Evolutionary conservation across 306 rosid genomes (phyloP), one percentile per base, ranked within the genome.

Genomic region (Medicago lupulina): DNA sequence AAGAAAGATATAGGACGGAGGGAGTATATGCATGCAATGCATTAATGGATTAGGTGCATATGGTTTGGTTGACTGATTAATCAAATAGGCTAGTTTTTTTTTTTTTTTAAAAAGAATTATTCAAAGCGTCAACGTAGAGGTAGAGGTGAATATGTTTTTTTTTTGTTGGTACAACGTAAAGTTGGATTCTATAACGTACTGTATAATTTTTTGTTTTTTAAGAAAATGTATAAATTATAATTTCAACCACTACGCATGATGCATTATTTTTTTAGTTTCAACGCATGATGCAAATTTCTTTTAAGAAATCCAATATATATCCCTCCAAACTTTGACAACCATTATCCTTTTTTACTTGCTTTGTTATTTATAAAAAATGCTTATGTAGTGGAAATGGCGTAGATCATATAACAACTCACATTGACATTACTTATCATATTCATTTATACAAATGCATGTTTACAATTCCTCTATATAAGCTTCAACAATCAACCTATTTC

Each of bases 51-150:
- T 86, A 83, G 86, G 1, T 78, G 19, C 36, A 23, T 46, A 75
- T 83, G 88, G 87, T 76, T 88, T 84, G 65, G 93, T 87, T 87
- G 82, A 74, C 72, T 80, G 76, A 71, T 82, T 66, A 59, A 38
- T 19, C 8, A 75, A 75, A 59, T 8, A 72, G n/a, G 50, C 34
- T 57, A 21, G 4, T 21, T 25, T 23, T 23, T 23, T 23, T 23
- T 21, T 21, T 21, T 21, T 21, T 21, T 21, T 21, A n/a, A n/a
- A n/a, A n/a, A n/a, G n/a, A 19, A 39, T 41, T 64, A 34, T 74
- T 72, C 7, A 41, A 4, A 46, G 44, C 10, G 0, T 55, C 9
- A 54, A 2, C 23, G 23, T 21, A 21, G 2, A 21, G 23, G n/a
- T n/a, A n/a, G n/a, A n/a, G n/a, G n/a, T n/a, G n/a, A n/a, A n/a